Conservation (phyloP, 345 rosid genomes). For the Hibiscus mutabilis region DNA sequence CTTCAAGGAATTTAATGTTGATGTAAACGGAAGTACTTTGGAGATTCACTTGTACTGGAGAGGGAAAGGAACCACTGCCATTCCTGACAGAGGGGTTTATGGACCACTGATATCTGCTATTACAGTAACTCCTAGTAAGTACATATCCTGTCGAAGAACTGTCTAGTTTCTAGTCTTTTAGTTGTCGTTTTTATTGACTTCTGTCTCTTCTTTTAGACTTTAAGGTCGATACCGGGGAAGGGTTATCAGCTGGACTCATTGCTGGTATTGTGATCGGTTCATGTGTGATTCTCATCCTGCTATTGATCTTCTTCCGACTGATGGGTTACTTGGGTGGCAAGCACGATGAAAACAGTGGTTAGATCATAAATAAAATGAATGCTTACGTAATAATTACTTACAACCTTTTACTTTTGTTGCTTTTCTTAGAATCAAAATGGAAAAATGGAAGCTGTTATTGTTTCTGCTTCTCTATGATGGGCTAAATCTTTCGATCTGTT, state of each 20-base stretch:
- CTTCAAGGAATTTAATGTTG: slow-evolving; percentile 18
- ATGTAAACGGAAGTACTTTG: slow-evolving; percentile 54
- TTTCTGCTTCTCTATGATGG: background rate
- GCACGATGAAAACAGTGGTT: slow-evolving; percentile 54
- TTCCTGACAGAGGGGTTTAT: slow-evolving; percentile 62
- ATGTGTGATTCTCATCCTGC: slow-evolving; percentile 29
- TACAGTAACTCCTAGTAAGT: slow-evolving; percentile 67
- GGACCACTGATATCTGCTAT: slow-evolving; percentile 92
- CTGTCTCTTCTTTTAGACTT: slow-evolving; percentile 37
- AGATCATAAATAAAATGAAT: background rate
- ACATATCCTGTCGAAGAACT: background rate
- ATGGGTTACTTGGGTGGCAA: slow-evolving; percentile 52
- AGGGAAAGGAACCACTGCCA: slow-evolving; percentile 67
- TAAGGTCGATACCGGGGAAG: slow-evolving; percentile 42
- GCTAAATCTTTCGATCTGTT: background rate
- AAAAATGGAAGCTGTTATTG: background rate
- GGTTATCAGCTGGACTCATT: slow-evolving; percentile 58
- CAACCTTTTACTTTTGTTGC: background rate
- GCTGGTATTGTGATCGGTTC: slow-evolving; percentile 57
- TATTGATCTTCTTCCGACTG: slow-evolving; percentile 35
- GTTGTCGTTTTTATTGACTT: background rate
- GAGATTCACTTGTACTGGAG: slow-evolving; percentile 73
- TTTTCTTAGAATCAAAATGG: background rate
- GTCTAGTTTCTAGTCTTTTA: background rate
- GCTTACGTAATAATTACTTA: background rate